Evolutionary conservation across 805 yeast genomes (phyloP).

Genomic region (Ogataea zsoltii): DNA sequence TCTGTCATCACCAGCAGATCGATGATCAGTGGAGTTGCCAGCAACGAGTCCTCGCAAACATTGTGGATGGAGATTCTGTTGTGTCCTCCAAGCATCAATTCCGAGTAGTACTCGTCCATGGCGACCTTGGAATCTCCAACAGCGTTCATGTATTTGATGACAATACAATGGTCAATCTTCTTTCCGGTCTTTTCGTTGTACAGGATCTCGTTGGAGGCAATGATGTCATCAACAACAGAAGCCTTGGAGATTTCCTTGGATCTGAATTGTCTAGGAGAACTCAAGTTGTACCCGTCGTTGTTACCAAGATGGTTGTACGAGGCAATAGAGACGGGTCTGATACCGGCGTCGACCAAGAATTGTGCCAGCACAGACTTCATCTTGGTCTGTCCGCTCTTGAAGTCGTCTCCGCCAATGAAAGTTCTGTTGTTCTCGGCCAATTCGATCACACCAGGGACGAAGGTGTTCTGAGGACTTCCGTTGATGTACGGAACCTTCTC

Average conservation of each 20-base stretch:
- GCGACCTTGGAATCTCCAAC: slow-evolving; percentile 97
- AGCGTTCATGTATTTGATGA: slow-evolving; percentile 89
- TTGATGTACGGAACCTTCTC: slow-evolving; percentile 89
- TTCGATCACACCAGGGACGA: slow-evolving; percentile 92
- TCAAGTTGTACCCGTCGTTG: slow-evolving; percentile 91
- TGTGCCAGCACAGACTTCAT: slow-evolving; percentile 95
- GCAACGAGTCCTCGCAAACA: slow-evolving; percentile 92
- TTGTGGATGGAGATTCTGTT: slow-evolving; percentile 92
- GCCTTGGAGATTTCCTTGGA: slow-evolving; percentile 94
- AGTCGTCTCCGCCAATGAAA: slow-evolving; percentile 95
- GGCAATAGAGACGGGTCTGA: slow-evolving; percentile 90
- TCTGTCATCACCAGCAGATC: slow-evolving; percentile 90
- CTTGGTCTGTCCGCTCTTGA: slow-evolving; percentile 96
- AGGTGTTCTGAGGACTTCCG: slow-evolving; percentile 97
- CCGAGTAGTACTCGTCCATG: slow-evolving; percentile 97
- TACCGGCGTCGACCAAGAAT: slow-evolving; percentile 95
- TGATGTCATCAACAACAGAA: slow-evolving; percentile 92
- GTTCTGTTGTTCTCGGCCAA: slow-evolving; percentile 75
- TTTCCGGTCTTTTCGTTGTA: slow-evolving; percentile 80
- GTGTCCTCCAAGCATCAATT: slow-evolving; percentile 96
- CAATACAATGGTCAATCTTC: slow-evolving; percentile 89
- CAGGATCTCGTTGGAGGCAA: slow-evolving; percentile 80
- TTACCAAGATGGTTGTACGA: slow-evolving; percentile 96
- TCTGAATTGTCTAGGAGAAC: slow-evolving; percentile 90
- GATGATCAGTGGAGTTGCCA: slow-evolving; percentile 92